These are phyloP conservation scores for Aspergillus carbonarius DNA, from an alignment of 2,329 filamentous ascomycete genomes.

Conservation along the genomic window DNA sequence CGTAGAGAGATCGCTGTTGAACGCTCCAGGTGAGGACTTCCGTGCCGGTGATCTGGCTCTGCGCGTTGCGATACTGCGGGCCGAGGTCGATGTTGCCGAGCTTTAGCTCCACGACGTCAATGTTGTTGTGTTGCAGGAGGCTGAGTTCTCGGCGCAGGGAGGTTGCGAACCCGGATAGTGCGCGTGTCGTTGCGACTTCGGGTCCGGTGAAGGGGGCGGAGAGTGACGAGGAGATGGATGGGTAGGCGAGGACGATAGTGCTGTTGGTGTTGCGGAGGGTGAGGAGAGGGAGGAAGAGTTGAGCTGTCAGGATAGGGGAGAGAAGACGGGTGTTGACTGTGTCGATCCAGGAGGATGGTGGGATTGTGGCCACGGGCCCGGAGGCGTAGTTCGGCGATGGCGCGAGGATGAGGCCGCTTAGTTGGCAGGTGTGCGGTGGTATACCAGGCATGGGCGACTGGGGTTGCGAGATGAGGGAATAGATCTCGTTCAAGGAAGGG, in stretches of 20 bases:
- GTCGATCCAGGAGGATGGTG: conserved; percentile 80
- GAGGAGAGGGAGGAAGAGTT: conserved; percentile 81
- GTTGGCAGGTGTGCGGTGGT: conserved; percentile 69
- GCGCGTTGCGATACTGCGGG: conserved; percentile 51
- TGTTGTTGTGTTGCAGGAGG: conserved; percentile 58
- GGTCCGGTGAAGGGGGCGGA: conserved; percentile 58
- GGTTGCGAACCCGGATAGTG: conserved; percentile 80
- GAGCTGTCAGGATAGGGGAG: conserved; percentile 82
- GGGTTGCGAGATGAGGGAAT: conserved; percentile 68
- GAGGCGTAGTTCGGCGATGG: conserved; percentile 76
- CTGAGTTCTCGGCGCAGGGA: conserved; percentile 77
- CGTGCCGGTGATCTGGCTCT: conserved; percentile 45
- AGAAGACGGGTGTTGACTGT: conserved; percentile 90
- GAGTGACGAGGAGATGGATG: conserved; percentile 47
- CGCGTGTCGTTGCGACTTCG: conserved; percentile 81
- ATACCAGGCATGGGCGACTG: conserved; percentile 75
- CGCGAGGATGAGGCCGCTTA: conserved; percentile 79
- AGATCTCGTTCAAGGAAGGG: conserved; percentile 69
- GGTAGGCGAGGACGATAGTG: conserved; percentile 46
- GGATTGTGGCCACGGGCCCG: conserved; percentile 80
- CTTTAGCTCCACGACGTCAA: conserved; percentile 83
- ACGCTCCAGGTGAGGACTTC: conserved; percentile 62
- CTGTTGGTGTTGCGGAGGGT: conserved; percentile 57
- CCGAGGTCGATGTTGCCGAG: conserved; percentile 88
- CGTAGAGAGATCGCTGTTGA: conserved; percentile 54